Percentiles rank a stretch among this genome's conserved stretches.
Evolutionary conservation across 2,329 filamentous ascomycete species (phyloP).

Genomic region (Talaromyces marneffei): DNA sequence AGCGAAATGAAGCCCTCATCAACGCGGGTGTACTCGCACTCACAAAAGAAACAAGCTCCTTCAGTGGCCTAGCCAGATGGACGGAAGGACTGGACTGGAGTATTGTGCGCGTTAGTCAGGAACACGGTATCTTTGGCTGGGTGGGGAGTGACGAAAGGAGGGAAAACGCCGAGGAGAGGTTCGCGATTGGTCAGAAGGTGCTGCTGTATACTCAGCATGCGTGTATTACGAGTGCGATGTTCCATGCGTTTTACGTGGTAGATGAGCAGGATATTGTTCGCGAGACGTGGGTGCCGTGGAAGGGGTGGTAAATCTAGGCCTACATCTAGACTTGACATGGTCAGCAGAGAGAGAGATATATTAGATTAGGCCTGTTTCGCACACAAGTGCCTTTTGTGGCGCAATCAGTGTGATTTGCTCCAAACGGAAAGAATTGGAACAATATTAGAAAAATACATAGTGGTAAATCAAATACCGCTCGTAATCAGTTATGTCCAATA

Average conservation of each 20-base stretch:
- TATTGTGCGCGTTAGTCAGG: constrained; percentile 34
- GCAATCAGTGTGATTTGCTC: too few relatives aligned
- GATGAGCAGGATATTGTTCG: constrained; percentile 27
- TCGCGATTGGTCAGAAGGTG: constrained; percentile 30
- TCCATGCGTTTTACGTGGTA: constrained; percentile 33
- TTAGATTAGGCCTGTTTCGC: too few relatives aligned
- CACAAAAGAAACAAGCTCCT: constrained; percentile 29
- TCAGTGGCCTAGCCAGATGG: constrained; percentile 27
- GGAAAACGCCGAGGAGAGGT: constrained; percentile 21
- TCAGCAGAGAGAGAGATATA: too few relatives aligned
- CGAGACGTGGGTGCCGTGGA: constrained; percentile 29
- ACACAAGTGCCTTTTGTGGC: too few relatives aligned
- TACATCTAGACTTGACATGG: too few relatives aligned
- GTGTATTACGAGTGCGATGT: constrained; percentile 37
- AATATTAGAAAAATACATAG: background rate
- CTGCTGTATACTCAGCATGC: constrained; percentile 30
- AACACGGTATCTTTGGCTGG: constrained; percentile 36
- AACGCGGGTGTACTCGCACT: constrained; percentile 35
- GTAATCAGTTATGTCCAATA: background rate
- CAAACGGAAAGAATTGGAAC: background rate
- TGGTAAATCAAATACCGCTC: background rate
- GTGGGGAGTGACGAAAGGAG: constrained; percentile 16
- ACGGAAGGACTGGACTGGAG: constrained; percentile 26
- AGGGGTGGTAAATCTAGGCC: constrained; percentile 28
- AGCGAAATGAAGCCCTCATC: constrained; percentile 36